Evolutionary conservation across 768 basidiomycete species (phyloP).

Genomic region (Rhizopogon rudus): DNA sequence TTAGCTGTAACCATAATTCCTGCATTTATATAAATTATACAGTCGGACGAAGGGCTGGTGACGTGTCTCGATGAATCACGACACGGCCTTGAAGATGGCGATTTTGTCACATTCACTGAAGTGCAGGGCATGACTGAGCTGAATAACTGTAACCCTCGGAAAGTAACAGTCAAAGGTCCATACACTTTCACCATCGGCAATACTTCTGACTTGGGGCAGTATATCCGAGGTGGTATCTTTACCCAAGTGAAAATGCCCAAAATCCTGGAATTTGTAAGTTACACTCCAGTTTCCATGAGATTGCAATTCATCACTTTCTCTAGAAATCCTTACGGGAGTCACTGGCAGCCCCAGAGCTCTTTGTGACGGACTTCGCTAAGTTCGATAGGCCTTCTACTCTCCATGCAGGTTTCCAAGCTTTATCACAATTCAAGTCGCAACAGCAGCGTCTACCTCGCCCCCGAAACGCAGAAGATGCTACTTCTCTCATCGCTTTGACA

Average conservation of each 20-base stretch:
- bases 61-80: slow-evolving; percentile 96
- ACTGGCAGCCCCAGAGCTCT: slow-evolving; percentile 72
- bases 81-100: slow-evolving; percentile 98
- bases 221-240: slow-evolving; percentile 88
- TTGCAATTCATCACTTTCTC: not conserved
- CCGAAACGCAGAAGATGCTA: slow-evolving; percentile 77
- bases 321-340: slow-evolving; percentile 95
- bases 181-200: slow-evolving; percentile 98
- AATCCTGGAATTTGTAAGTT: slow-evolving; percentile 84
- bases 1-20: not conserved
- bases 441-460: slow-evolving; percentile 73
- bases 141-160: slow-evolving; percentile 88
- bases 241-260: slow-evolving; percentile 99
- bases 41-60: slow-evolving; percentile 89
- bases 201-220: slow-evolving; percentile 70
- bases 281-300: not conserved
- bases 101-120: slow-evolving; percentile 95
- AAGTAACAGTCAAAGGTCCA: slow-evolving; percentile 90
- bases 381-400: slow-evolving; percentile 89
- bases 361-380: slow-evolving; percentile 96
- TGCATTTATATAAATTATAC: not conserved
- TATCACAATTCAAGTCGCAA: slow-evolving; percentile 70
- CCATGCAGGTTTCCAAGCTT: slow-evolving; percentile 92
- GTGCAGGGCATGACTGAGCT: slow-evolving; percentile 92
- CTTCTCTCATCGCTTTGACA: slow-evolving; percentile 63